Percentiles rank a stretch among this genome's conserved stretches.
Conservation (phyloP, 208 protist species). For the Trypanosomatidae sp. region DNA sequence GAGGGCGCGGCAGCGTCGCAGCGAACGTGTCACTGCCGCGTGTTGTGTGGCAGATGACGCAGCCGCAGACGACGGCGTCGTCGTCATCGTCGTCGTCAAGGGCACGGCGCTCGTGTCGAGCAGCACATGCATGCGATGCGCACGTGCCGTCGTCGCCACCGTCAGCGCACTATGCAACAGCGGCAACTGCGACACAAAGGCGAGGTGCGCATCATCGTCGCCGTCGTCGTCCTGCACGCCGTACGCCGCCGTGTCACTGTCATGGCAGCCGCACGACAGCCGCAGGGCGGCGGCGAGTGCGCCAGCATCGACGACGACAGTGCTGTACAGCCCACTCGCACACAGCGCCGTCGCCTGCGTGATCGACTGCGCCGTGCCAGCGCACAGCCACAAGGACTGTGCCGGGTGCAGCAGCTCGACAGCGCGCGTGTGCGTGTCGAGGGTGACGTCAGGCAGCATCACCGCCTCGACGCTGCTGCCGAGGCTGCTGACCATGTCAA, state of each 20-base stretch:
- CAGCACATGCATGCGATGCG: no score
- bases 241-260: no score
- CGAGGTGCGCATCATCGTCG: no score
- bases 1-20: conserved; percentile 31
- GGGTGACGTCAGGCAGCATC: conserved; percentile 51
- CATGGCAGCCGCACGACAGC: conserved; percentile 9
- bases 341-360: conserved; percentile 56
- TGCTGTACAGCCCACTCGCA: conserved; percentile 32
- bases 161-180: conserved; percentile 23
- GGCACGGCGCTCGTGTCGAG: no score
- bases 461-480: conserved; percentile 57
- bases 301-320: conserved; percentile 59
- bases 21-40: conserved; percentile 28
- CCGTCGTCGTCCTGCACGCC: no score
- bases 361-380: conserved; percentile 59
- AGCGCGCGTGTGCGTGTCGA: conserved; percentile 26
- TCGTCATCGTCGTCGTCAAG: conserved; percentile 71
- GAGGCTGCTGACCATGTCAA: conserved; percentile 57
- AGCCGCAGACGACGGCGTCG: no score
- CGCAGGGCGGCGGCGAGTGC: conserved; percentile 38
- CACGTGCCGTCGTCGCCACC: conserved; percentile 57
- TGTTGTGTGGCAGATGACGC: no score
- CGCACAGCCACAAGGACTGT: conserved; percentile 74
- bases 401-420: conserved; percentile 54
- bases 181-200: no score